Evolutionary conservation across 176 grass and related monocot genomes (phyloP), one percentile per base, ranked within the genome.

Genomic region (Puccinellia tenuiflora): DNA sequence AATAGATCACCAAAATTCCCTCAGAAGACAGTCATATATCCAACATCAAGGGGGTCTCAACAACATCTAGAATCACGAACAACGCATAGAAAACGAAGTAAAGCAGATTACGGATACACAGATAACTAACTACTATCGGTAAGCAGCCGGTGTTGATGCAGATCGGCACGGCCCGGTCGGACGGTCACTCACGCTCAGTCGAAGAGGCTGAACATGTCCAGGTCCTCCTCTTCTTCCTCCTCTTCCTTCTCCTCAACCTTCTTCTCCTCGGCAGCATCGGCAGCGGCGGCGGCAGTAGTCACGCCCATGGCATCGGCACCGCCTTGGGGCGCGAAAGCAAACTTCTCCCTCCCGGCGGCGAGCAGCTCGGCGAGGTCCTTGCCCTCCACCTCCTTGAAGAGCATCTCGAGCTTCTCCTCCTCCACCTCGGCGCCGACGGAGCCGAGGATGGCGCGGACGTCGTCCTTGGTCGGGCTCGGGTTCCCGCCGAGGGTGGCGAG

Each of bases 361-460:
- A 85, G 9, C 34, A 85, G 83, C 18, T 68, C 83, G 48, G 35
- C 25, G 7, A 78, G 1, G 73, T 78, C 83, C 61, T 55, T 68
- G 48, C 74, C 73, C 10, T 31, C 73, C 61, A 85, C 11, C 61
- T 39, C 33, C 16, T 13, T 25, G 83, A 78, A 85, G 9, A 78
- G 62, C 17, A 85, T 12, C 21, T 85, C 83, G 10, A 85, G 22
- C 11, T 64, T 51, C 24, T 10, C 83, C 17, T 77, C 73, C 0
- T 85, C 83, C 61, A 30, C 83, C 3, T 68, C 48, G 1, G 73
- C 73, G 73, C 73, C 73, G 2, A 68, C 60, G 0, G 83, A 42
- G 3, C 20, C 61, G 34, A 85, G 73, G 47, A 85, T 77, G 46
- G 47, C 33, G 10, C 56, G 73, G 55, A 85, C 83, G 24, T 85